These are phyloP conservation scores for Phytophthora citrophthora DNA, from an alignment of 352 stramenopile species.

Conservation along the genomic window DNA sequence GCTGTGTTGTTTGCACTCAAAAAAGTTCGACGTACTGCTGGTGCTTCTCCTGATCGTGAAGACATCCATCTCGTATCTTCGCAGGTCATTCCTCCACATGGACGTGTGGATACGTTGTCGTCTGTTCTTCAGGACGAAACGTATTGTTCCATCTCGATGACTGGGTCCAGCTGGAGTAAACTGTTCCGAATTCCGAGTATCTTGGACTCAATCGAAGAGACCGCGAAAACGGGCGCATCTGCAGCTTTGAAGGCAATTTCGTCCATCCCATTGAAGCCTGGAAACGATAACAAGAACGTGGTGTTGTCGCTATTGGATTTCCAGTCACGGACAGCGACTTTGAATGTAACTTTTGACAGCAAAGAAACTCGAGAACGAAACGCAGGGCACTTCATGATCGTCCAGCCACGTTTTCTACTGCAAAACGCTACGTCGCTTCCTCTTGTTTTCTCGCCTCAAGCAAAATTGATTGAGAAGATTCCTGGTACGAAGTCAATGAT, in stretches of 20 bases:
- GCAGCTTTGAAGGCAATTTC: constrained; percentile 21
- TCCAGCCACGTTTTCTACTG: constrained; percentile 72
- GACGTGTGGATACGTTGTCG: constrained; percentile 62
- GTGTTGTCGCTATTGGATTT: constrained; percentile 69
- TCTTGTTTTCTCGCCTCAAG: constrained; percentile 60
- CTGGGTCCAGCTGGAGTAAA: constrained; percentile 80
- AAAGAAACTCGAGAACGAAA: constrained; percentile 52
- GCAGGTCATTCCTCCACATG: constrained; percentile 56
- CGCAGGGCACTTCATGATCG: constrained; percentile 59
- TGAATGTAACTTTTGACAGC: constrained; percentile 67
- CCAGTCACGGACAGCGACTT: constrained; percentile 56
- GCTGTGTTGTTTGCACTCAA: constrained; percentile 84
- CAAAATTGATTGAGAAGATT: constrained; percentile 57
- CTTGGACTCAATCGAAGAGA: constrained; percentile 24
- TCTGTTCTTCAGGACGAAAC: constrained; percentile 80
- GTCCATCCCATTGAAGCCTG: constrained; percentile 11
- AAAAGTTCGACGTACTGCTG: constrained; percentile 63
- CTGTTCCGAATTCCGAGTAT: constrained; percentile 62
- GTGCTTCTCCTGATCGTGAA: constrained; percentile 56
- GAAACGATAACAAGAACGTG: constrained; percentile 37
- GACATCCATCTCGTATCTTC: constrained; percentile 80
- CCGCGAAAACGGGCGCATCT: constrained; percentile 1
- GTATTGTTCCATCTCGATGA: constrained; percentile 81
- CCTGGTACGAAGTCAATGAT: constrained; percentile 68
- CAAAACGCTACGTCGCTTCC: constrained; percentile 62